Percentiles rank a stretch among this genome's conserved stretches.
Conservation (phyloP, 805 yeast species). For the Lipomyces starkeyi region DNA sequence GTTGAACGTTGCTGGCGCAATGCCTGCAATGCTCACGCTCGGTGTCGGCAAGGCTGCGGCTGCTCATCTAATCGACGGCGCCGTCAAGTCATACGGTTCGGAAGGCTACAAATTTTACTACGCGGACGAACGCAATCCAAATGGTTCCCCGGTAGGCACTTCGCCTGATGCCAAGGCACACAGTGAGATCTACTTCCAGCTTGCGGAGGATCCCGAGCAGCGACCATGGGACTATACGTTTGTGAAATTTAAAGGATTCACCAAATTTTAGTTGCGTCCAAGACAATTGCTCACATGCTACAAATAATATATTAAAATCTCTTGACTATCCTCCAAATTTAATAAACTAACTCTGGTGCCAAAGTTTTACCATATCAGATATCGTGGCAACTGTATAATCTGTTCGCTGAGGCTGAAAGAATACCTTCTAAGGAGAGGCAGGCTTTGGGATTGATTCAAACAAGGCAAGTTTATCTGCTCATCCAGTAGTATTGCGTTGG, state of each 20-base stretch:
- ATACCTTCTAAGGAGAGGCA: too few relatives aligned
- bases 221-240: conserved; percentile 8
- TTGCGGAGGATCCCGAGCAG: conserved; percentile 6
- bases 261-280: background rate
- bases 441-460: too few relatives aligned
- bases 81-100: background rate
- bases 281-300: too few relatives aligned
- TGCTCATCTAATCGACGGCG: conserved; percentile 4
- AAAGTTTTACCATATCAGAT: too few relatives aligned
- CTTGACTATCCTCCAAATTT: too few relatives aligned
- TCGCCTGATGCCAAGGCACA: background rate
- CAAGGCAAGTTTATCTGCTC: too few relatives aligned
- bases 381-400: too few relatives aligned
- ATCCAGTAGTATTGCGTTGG: too few relatives aligned
- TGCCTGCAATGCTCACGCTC: background rate
- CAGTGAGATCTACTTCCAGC: background rate
- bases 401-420: too few relatives aligned
- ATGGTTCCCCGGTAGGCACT: background rate
- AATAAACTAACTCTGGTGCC: too few relatives aligned
- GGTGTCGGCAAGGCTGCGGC: conserved; percentile 7
- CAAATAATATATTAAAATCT: too few relatives aligned
- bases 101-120: conserved; percentile 5
- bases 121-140: background rate
- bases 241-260: conserved; percentile 2
- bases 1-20: conserved; percentile 1